phyloP scores from a whole-genome alignment of 495 filamentous ascomycete species.

The Pseudotulostoma volvatum region DNA sequence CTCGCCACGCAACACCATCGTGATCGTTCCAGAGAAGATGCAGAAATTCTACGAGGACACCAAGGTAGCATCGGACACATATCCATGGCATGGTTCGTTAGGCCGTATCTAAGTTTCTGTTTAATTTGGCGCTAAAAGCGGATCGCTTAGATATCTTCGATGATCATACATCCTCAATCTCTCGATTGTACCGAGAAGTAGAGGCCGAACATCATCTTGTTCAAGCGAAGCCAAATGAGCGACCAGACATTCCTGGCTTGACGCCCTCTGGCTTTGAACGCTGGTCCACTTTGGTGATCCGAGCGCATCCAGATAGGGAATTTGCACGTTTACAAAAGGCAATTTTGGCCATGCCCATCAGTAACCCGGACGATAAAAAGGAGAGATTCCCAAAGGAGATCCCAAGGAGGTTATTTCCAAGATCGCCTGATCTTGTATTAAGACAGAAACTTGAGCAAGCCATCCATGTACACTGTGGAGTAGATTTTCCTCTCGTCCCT shows the following conservation, averaged over 20 bases:
- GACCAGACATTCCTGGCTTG: slow-evolving; percentile 57
- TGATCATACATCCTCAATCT: slow-evolving; percentile 40
- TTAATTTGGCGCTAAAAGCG: too few species aligned
- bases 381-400: slow-evolving; percentile 71
- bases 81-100: slow-evolving; percentile 46
- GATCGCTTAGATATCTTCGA: slow-evolving; percentile 38
- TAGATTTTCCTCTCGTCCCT: slow-evolving; percentile 30
- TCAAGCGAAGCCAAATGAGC: slow-evolving; percentile 38
- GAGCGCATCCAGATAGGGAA: slow-evolving; percentile 65
- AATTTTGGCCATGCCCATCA: slow-evolving; percentile 58
- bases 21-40: slow-evolving; percentile 73
- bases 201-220: slow-evolving; percentile 70
- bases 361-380: slow-evolving; percentile 49
- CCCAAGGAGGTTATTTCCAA: slow-evolving; percentile 55
- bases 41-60: slow-evolving; percentile 58
- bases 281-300: slow-evolving; percentile 62
- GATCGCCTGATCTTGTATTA: slow-evolving; percentile 18
- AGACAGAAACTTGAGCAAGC: slow-evolving; percentile 28
- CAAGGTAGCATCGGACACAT: slow-evolving; percentile 42
- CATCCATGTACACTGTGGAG: slow-evolving; percentile 30
- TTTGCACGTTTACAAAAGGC: slow-evolving; percentile 57
- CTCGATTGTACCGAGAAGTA: slow-evolving; percentile 58
- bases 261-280: slow-evolving; percentile 64
- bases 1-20: slow-evolving; percentile 52
- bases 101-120: not conserved